phyloP scores from a whole-genome alignment of 192 early-diverging fungal genomes.

The Gaertneriomyces sp. region DNA sequence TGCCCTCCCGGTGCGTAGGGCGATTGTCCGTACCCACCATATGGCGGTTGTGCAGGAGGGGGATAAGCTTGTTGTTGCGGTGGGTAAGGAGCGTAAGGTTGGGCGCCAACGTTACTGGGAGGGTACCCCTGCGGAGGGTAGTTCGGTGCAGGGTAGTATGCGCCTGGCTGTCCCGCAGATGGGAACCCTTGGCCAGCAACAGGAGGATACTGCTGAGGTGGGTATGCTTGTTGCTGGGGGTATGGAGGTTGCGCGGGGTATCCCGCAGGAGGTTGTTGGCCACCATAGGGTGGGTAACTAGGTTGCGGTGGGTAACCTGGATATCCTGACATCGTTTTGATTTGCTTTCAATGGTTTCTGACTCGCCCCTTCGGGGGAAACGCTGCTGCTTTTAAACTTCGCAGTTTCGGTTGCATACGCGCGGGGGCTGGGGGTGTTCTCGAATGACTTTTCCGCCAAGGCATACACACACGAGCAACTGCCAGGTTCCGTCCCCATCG shows the following conservation, averaged over 20 bases:
- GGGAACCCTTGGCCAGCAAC: background rate
- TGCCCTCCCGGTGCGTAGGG: too few relatives aligned
- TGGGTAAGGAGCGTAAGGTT: background rate
- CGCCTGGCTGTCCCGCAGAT: conserved; percentile 3
- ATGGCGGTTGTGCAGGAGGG: background rate
- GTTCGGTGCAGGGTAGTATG: conserved; percentile 8
- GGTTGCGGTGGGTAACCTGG: conserved; percentile 5
- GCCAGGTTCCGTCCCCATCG: too few relatives aligned
- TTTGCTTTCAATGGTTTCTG: too few relatives aligned
- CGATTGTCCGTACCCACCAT: too few relatives aligned
- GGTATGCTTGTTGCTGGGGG: conserved; percentile 17
- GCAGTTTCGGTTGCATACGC: too few relatives aligned
- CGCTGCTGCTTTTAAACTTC: too few relatives aligned
- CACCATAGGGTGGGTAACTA: background rate
- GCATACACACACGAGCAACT: too few relatives aligned
- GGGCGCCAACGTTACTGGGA: conserved; percentile 3
- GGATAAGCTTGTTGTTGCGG: conserved; percentile 17
- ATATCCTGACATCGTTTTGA: background rate
- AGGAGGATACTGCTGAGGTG: background rate
- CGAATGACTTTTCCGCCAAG: too few relatives aligned
- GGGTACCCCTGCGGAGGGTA: conserved; percentile 7
- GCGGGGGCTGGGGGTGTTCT: too few relatives aligned
- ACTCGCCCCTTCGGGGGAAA: too few relatives aligned
- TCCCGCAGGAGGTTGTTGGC: background rate
- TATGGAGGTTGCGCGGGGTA: conserved; percentile 28